phyloP scores from a whole-genome alignment of 1,284 basidiomycete species.

The Inonotus obliquus region DNA sequence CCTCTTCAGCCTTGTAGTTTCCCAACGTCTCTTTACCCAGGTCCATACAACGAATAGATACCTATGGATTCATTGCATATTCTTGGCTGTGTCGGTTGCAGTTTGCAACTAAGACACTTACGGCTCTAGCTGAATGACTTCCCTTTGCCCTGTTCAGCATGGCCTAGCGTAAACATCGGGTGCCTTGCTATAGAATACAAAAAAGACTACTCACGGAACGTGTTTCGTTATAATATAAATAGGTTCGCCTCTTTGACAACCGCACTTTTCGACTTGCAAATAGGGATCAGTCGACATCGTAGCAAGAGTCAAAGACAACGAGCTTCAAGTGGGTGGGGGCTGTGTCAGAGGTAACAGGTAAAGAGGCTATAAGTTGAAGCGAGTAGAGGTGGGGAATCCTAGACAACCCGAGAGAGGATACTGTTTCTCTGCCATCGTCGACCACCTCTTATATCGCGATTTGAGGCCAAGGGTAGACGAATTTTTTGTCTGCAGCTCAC shows the following conservation, averaged over 20 bases:
- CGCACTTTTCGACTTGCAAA: slow-evolving; percentile 38
- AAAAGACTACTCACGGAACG: slow-evolving; percentile 33
- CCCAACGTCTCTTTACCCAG: slow-evolving; percentile 36
- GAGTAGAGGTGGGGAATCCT: background rate
- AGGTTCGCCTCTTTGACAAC: slow-evolving; percentile 35
- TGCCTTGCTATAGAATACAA: no score
- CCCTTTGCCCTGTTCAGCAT: slow-evolving; percentile 10
- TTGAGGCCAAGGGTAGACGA: slow-evolving; percentile 4
- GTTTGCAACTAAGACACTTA: background rate
- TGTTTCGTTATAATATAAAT: slow-evolving; percentile 42
- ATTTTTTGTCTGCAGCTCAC: slow-evolving; percentile 1
- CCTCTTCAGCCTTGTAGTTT: slow-evolving; percentile 38
- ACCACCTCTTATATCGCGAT: slow-evolving; percentile 13
- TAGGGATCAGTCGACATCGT: slow-evolving; percentile 30
- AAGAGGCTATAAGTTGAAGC: background rate
- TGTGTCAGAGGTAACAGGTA: background rate
- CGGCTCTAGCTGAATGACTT: slow-evolving; percentile 13
- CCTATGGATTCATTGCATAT: no score
- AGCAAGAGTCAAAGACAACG: background rate
- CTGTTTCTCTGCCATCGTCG: background rate
- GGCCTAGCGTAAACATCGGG: background rate
- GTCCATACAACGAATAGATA: slow-evolving; percentile 42
- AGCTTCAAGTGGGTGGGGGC: background rate
- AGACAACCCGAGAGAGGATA: background rate
- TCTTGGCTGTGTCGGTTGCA: no score